Base-by-base conservation (phyloP, 495 filamentous ascomycete species). In the Hypomontagnella monticulosa region DNA sequence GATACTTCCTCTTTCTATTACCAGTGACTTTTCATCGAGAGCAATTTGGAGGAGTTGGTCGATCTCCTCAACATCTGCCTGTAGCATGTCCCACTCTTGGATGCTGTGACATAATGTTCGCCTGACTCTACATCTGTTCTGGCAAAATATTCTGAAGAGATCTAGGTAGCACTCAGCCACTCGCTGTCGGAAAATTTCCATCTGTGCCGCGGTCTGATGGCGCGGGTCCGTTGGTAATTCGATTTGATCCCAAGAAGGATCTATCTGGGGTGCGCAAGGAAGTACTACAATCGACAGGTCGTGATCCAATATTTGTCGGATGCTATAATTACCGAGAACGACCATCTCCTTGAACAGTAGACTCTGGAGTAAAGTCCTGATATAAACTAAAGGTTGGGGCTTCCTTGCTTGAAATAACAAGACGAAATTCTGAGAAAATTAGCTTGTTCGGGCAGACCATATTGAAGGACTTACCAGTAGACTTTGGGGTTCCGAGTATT, bases 81-180 rank as follows among this genome's bases (percentile, higher is more conserved):
- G 91, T 11, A 99, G 78, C 64, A 85, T 85, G 64, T 98, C 94
- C 88, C 92, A 96, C 61, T 93, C 90, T 16, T 86, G 76, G 37
- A 96, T 85, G 6, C 85, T 85, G 72, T 97, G 95, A 60, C 87
- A 91, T 20, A 99, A 79, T 11, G 87, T 91, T 30, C 95, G 85
- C 12, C 95, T 89, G 36, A 96, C 84, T 8, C 95, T 89, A 71
- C 92, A 93, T 49, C 93, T 85, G 67, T 99, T 99, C 72, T 97
- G 88, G 73, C 93, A 97, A 11, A 94, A 82, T 20, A 88, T 87
- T 43, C 91, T 87, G 64, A 93, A 89, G 15, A 94, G 84, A 66
- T 97, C 92, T 5, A 94, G 77, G 70, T 92, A 97, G 4, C 88
- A 87, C 79, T 93, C 76, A 19, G 87, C 87, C 38, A 89, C 87